Conservation (phyloP, 495 filamentous ascomycete genomes). For the Aspergillus sclerotioniger region DNA sequence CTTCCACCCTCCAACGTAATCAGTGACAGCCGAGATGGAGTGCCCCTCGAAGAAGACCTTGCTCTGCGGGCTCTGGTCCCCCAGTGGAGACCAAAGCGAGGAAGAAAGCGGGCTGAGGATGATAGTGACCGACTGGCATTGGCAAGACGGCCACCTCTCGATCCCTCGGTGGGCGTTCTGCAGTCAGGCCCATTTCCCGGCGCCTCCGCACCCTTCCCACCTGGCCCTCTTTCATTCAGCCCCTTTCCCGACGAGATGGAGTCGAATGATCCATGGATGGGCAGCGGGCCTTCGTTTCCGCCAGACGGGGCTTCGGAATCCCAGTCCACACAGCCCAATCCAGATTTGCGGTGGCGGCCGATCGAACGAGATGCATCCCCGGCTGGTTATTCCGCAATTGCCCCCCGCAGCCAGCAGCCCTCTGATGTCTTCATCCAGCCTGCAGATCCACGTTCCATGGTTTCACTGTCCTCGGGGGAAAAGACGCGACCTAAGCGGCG, state of each 20-base stretch:
- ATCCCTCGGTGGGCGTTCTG: conserved; percentile 62
- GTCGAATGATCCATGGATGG: conserved; percentile 53
- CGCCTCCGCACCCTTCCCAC: conserved; percentile 50
- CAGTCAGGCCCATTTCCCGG: conserved; percentile 51
- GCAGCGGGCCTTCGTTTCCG: conserved; percentile 41
- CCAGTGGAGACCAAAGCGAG: conserved; percentile 85
- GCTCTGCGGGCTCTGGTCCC: conserved; percentile 86
- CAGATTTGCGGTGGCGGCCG: conserved; percentile 49
- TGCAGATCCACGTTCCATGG: conserved; percentile 66
- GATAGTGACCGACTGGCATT: conserved; percentile 56
- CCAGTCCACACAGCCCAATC: conserved; percentile 28
- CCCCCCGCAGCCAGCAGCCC: conserved; percentile 54
- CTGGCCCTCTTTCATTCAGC: conserved; percentile 60
- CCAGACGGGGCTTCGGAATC: conserved; percentile 22
- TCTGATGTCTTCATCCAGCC: conserved; percentile 45
- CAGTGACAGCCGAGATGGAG: conserved; percentile 75
- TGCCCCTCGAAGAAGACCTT: conserved; percentile 87
- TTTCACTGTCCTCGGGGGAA: conserved; percentile 55
- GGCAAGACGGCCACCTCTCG: conserved; percentile 63
- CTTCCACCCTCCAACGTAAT: conserved; percentile 64
- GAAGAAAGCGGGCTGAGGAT: conserved; percentile 79
- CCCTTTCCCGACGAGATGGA: conserved; percentile 57
- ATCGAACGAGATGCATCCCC: conserved; percentile 56
- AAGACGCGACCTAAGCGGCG: conserved; percentile 62
- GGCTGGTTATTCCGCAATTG: conserved; percentile 75